Base-by-base conservation (phyloP, 1,139 yeast genomes). In the Yarrowia galli region DNA sequence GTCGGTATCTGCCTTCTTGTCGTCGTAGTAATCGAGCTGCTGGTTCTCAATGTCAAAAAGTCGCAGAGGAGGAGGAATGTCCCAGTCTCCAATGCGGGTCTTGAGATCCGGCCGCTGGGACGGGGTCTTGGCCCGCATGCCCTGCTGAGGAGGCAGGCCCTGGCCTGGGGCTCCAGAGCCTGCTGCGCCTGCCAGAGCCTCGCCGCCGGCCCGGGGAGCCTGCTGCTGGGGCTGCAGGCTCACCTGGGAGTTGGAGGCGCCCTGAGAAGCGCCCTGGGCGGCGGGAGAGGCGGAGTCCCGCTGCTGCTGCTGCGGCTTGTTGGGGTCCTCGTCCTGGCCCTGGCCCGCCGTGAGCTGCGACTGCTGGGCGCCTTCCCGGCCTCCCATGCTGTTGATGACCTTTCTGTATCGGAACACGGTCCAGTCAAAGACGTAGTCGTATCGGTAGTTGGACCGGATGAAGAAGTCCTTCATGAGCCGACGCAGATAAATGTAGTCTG, bases 361-460 rank as follows among this genome's bases (percentile, higher is more conserved):
- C 64, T 68, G 70, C 48, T 68, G 71, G 28, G 65, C 69, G 20
- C 61, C 69, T n/a, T 70, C 69, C 25, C 68, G 71, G 85, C 85
- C 53, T 82, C 66, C 66, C 56, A 46, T 46, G 56, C 56, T 46
- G 66, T 61, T 61, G 46, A 61, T 46, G 56, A 61, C 66, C 66
- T 61, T 61, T 38, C 56, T 46, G 80, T 89, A 89, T 81, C 91
- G 88, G 81, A 91, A 89, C 75, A 93, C 86, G 42, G 98, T 93
- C 99, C 99, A 95, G 79, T 95, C 99, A 80, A 92, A 95, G 28
- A 95, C 88, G 79, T 92, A 95, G 79, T 95, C 99, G 78, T 93
- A 95, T 73, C 91, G 88, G 79, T 92, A 95, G 71, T 92, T 92
- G 78, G 93, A 95, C 72, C 96, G 87, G 72, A 91, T 84, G 78